phyloP scores from a whole-genome alignment of 2,329 filamentous ascomycete species.

The Botrytis deweyae region DNA sequence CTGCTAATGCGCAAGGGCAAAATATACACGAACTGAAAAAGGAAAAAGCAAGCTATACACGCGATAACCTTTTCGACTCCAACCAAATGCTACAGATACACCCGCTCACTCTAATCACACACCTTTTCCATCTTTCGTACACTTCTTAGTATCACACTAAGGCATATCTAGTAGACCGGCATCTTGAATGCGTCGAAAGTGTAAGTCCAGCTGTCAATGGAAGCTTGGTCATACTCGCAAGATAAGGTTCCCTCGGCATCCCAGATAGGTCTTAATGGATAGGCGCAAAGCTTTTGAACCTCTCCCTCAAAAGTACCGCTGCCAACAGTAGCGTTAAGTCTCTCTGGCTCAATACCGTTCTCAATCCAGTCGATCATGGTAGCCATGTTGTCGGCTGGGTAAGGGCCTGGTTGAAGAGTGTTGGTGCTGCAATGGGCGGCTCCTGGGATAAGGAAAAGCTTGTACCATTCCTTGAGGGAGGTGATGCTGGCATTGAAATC shows the following conservation, averaged over 20 bases:
- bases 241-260: conserved; percentile 31
- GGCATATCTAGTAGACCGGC: conserved; percentile 25
- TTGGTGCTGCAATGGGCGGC: conserved; percentile 53
- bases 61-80: neutral
- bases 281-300: conserved; percentile 43
- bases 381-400: conserved; percentile 60
- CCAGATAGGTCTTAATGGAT: conserved; percentile 42
- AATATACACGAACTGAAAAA: neutral
- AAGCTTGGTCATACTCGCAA: conserved; percentile 36
- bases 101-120: neutral
- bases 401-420: conserved; percentile 42
- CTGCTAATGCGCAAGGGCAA: neutral
- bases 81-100: neutral
- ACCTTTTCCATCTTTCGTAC: neutral
- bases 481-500: conserved; percentile 42
- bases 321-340: conserved; percentile 43
- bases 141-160: neutral
- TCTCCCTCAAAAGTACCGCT: conserved; percentile 38
- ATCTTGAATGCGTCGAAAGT: conserved; percentile 29
- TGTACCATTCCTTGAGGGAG: conserved; percentile 53
- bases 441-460: conserved; percentile 54
- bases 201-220: conserved; percentile 38
- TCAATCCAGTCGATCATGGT: conserved; percentile 68
- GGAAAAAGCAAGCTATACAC: neutral
- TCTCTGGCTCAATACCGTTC: conserved; percentile 48